Conservation (phyloP, 2,329 filamentous ascomycete genomes). For the Aureobasidium uvarum region DNA sequence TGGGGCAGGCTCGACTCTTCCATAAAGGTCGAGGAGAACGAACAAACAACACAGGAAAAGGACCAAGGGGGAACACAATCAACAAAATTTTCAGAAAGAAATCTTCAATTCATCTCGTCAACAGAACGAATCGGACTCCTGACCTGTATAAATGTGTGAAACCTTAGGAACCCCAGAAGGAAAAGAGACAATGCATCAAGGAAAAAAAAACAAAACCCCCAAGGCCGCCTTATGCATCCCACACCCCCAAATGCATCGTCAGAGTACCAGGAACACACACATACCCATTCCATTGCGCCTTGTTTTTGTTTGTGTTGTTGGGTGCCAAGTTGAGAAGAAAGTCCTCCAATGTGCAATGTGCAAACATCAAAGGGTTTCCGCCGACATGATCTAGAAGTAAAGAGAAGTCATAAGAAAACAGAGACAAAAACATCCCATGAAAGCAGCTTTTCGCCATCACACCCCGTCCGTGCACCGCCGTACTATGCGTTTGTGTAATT, state of each 20-base stretch:
- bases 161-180: neutral
- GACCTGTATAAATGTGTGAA: neutral
- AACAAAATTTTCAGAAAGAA: neutral
- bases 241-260: neutral
- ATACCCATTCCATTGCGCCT: constrained; percentile 1
- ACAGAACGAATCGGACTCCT: neutral
- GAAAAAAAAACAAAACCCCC: neutral
- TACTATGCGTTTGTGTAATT: constrained; percentile 12
- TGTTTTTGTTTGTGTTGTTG: neutral
- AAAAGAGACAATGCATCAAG: constrained; percentile 1
- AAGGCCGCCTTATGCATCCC: constrained; percentile 5
- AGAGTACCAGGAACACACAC: neutral
- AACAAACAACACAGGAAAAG: neutral
- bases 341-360: neutral
- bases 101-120: neutral
- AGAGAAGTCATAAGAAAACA: neutral
- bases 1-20: too few species aligned
- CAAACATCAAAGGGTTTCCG: neutral
- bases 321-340: neutral
- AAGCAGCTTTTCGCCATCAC: constrained; percentile 11
- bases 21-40: too few species aligned
- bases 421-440: neutral
- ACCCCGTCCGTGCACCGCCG: neutral
- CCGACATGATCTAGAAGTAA: neutral
- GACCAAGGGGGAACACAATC: neutral